Evolutionary conservation across 345 rosid genomes (phyloP), one percentile per base, ranked within the genome.

Genomic region (Lepidium africanum): DNA sequence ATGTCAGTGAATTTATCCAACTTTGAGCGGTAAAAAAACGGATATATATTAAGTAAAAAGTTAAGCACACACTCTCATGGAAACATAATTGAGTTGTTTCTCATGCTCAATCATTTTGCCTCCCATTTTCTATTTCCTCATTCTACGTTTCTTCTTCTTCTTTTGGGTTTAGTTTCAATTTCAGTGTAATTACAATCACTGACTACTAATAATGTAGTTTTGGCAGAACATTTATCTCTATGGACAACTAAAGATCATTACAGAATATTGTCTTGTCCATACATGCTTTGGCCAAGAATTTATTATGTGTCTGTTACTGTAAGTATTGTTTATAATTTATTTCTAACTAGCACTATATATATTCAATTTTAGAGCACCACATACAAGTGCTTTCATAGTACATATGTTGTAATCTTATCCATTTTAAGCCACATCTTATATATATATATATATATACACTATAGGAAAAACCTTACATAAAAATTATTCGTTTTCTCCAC

Each of bases 101-200:
- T 69, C 74, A 75, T 69, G 78, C 78, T 75, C 78, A 75, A 75
- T 75, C 78, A 75, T 75, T 75, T 39, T 75, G 78, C 69, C 65
- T 56, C 78, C 78, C 70, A 75, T 54, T 39, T 19, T 69, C 37
- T 39, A 21, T 55, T 65, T 58, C 32, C 23, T 45, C 27, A n/a
- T 48, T 39, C 27, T 30, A 37, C 37, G 33, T 7, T 70, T 41
- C 10, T 71, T 63, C 13, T 7, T 3, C 33, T 36, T 47, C 38
- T 9, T 17, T 19, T 54, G 16, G 2, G 36, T 50, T 40, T 56
- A 54, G 65, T 62, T 69, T 55, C 70, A 68, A 54, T 55, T 62
- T 75, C 63, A 63, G 69, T 60, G 69, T 62, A 62, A 68, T 69
- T 45, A 67, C 70, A 55, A 63, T 68, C 70, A 75, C 69, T 68